Base-by-base conservation (phyloP, 2,329 filamentous ascomycete genomes). In the Byssoonygena ceratinophila region DNA sequence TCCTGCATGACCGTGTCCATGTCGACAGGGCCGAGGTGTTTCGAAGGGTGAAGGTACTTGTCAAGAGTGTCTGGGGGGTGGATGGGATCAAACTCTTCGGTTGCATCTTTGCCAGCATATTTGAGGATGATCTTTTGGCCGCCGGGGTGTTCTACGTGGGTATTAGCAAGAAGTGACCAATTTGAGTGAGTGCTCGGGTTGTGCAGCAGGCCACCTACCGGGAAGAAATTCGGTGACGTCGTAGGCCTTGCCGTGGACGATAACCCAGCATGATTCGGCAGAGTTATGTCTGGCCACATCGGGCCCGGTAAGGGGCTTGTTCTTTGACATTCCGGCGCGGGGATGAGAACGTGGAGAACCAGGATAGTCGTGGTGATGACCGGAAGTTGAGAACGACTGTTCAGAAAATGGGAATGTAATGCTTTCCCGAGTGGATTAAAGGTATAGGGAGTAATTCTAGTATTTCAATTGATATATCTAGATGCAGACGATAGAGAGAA, bases 81-180 rank as follows among this genome's bases (percentile, higher is more conserved):
- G 58, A 96, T 92, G 32, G 89, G 89, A 45, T 94, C 88, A 70
- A 87, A 96, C 64, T 88, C 88, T 66, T 90, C 86, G 32, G 89
- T 94, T 36, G 89, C 89, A 75, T 96, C 90, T 76, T 91, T 94
- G 62, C 90, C 89, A 27, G 90, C 90, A 71, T 96, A 95, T 73
- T 95, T 95, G 59, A 98, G 79, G 63, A 98, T 97, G 67, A 97
- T 94, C 66, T 91, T 92, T 59, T 82, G 78, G 34, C 87, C 90
- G 56, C 90, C 90, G 22, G 90, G 90, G 64, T 95, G 89, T 68
- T 94, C 87, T 82, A 60, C 8, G 20, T 49, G 22, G 20, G 4
- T 32, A 27, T 53, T 25, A 48, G 43, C 46, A 46, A n/a, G n/a
- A n/a, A n/a, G n/a, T n/a, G n/a, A n/a, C n/a, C n/a, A n/a, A n/a